Base-by-base conservation (phyloP, 768 basidiomycete species). In the Saitozyma sp. region DNA sequence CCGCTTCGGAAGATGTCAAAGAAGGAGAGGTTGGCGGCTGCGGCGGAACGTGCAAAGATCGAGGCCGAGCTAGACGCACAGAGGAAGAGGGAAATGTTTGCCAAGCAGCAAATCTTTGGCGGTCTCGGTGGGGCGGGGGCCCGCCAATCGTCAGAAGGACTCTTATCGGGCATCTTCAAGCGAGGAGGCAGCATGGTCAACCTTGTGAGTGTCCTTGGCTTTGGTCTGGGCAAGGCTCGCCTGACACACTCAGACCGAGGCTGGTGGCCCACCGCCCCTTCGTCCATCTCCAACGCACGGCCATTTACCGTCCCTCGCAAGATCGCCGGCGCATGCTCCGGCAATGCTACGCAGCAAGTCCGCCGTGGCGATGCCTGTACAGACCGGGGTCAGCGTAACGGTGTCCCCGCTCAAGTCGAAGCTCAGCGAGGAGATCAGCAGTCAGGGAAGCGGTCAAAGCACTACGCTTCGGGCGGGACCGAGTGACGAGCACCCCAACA, bases 81-180 rank as follows among this genome's bases (percentile, higher is more conserved):
- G 61, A 62, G 72, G 40, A 68, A 79, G 62, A 58, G 78, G 17
- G 76, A 79, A 56, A 73, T 79, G 68, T 79, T 79, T 65, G 76
- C 78, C 1, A 79, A 79, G 56, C 59, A 76, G 58, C 73, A 76
- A 17, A 76, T 79, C 42, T 76, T 76, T 54, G 74, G 72, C 1
- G 60, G 56, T 7, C 53, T 43, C 14, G 46, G 58, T 20, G 9
- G 42, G 38, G 54, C 29, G 16, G 20, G 48, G 17, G 29, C 29
- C 29, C 29, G 29, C 5, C 29, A 29, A 29, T 29, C 29, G 29
- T 29, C 29, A 29, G 63, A 66, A 41, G 76, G 78, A 1, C 42
- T 75, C n/a, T 55, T 79, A 39, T 69, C 67, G 43, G 71, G 69
- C 14, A 56, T 75, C 39, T 71, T 79, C 57, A 76, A 75, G 54